phyloP scores from a whole-genome alignment of 1,284 basidiomycete species.

The Apiotrichum akiyoshidainum region DNA sequence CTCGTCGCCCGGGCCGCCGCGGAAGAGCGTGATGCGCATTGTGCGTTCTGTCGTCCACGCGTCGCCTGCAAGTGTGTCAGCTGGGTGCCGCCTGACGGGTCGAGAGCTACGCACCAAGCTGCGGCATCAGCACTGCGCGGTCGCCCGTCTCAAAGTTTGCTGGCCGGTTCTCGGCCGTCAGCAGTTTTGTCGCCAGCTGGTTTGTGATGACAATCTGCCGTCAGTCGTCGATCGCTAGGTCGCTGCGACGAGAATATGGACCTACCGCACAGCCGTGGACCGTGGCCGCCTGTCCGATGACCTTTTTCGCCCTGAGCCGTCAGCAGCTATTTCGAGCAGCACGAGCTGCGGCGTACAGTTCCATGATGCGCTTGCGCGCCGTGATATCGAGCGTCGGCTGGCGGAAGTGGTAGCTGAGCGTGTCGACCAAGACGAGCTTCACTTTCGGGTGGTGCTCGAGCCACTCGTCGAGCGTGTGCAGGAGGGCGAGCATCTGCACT shows the following conservation, averaged over 20 bases:
- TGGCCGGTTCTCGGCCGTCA: conserved; percentile 44
- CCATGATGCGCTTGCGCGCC: conserved; percentile 37
- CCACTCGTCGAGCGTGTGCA: conserved; percentile 46
- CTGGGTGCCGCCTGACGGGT: too few relatives aligned
- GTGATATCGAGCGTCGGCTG: conserved; percentile 44
- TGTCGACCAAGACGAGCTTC: conserved; percentile 47
- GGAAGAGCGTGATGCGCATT: conserved; percentile 41
- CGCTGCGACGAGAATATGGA: background rate
- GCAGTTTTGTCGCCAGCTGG: conserved; percentile 49
- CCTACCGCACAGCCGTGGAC: conserved; percentile 43
- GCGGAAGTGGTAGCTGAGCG: conserved; percentile 48
- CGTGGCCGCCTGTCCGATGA: conserved; percentile 40
- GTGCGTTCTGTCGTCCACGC: conserved; percentile 46
- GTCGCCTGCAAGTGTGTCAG: conserved; percentile 29
- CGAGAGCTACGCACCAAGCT: conserved; percentile 34
- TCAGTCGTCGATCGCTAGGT: too few relatives aligned
- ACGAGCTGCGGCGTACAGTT: conserved; percentile 32
- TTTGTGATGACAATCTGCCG: conserved; percentile 42
- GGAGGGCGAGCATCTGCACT: conserved; percentile 45
- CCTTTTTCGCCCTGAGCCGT: conserved; percentile 37
- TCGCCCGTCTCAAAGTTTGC: conserved; percentile 48
- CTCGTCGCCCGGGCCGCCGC: conserved; percentile 37
- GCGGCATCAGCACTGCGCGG: conserved; percentile 49
- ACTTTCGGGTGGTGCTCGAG: conserved; percentile 42
- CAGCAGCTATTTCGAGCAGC: background rate